Conservation (phyloP, 2,329 filamentous ascomycete genomes). For the Diaporthe eres region DNA sequence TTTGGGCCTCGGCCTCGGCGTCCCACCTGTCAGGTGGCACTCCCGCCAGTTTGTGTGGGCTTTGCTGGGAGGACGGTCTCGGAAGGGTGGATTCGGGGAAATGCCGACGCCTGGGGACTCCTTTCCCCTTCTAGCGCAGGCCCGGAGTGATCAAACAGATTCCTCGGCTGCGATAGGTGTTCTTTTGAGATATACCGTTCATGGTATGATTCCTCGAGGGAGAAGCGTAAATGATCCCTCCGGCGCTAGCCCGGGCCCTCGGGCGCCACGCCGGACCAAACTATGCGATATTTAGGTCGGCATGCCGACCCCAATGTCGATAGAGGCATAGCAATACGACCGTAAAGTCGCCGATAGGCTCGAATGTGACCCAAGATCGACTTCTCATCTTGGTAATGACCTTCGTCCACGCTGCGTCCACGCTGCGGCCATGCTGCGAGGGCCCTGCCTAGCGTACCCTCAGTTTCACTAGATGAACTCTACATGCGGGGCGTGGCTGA, state of each 20-base stretch:
- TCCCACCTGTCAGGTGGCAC: conserved; percentile 6
- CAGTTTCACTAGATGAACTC: conserved; percentile 30
- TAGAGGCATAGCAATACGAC: not conserved
- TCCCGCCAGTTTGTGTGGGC: not conserved
- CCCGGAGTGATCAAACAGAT: conserved; percentile 27
- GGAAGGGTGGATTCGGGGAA: conserved; percentile 30
- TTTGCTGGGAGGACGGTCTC: not conserved
- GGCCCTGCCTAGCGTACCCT: not conserved
- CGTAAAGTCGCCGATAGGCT: conserved; percentile 18
- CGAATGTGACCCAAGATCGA: not conserved
- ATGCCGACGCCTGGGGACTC: conserved; percentile 4
- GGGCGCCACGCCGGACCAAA: conserved; percentile 11
- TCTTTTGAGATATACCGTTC: not conserved
- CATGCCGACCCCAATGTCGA: conserved; percentile 16
- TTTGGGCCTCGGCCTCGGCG: conserved; percentile 15
- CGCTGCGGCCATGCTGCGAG: not conserved
- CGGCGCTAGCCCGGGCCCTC: conserved; percentile 15
- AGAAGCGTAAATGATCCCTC: not conserved
- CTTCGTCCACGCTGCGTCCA: not conserved
- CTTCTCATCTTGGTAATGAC: not conserved
- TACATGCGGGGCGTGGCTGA: conserved; percentile 25
- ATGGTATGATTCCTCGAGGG: conserved; percentile 20
- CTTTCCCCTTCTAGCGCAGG: conserved; percentile 10
- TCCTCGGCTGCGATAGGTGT: not conserved
- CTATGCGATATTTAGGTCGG: conserved; percentile 23